Evolutionary conservation across 2,329 filamentous ascomycete genomes (phyloP), one percentile per base, ranked within the genome.

Genomic region (Talaromyces sp.): DNA sequence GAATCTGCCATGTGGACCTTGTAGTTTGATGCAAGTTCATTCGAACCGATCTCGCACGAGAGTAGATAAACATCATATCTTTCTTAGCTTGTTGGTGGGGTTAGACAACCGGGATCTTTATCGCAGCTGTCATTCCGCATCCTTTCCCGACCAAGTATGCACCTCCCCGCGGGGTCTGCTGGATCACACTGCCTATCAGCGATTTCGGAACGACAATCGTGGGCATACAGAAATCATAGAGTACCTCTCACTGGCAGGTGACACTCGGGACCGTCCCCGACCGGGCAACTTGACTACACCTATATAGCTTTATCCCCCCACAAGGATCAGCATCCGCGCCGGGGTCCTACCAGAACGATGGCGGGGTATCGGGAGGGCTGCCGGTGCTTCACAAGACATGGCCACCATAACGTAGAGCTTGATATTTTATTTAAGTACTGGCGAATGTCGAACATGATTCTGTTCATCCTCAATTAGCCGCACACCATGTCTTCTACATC

Each of bases 401-500:
- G 32, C 16, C 47, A 39, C 39, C 33, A 56, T 52, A 48, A 54
- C 53, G 45, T 41, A 19, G 9, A 20, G 11, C 19, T 22, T 2
- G 20, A 43, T 39, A 44, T 47, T 51, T 47, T 39, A 44, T 47
- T 51, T 45, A 51, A 51, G 47, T 13, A n/a, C 22, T 29, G n/a
- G 9, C 13, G 16, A 20, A 29, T 20, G 14, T 40, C 22, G 5
- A 22, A n/a, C n/a, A n/a, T 24, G 3, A 11, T 40, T 30, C 35
- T 39, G n/a, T 30, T 29, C 35, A 46, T 41, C 42, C 44, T 37
- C 20, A n/a, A 19, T n/a, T 46, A 33, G 14, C 27, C 51, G 47
- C 42, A 17, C 24, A 50, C 33, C 45, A 63, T 63, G 61, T 59
- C 57, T 51, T 57, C 56, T 33, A 40, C 49, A 32, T 53, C 54